phyloP scores from a whole-genome alignment of 1,139 yeast species.

The Geotrichum fermentans region DNA sequence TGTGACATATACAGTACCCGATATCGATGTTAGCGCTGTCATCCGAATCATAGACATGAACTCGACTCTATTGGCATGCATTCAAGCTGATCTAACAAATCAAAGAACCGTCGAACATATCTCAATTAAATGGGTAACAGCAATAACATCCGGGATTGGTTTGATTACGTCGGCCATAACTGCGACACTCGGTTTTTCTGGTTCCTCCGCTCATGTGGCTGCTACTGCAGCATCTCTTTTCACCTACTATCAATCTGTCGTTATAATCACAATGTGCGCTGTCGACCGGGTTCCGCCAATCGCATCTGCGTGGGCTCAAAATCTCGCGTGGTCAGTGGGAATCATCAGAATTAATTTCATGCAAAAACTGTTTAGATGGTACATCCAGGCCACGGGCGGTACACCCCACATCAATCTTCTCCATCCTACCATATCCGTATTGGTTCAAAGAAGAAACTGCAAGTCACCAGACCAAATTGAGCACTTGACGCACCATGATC shows the following conservation, averaged over 20 bases:
- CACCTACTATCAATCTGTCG: constrained; percentile 88
- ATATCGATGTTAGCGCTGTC: constrained; percentile 86
- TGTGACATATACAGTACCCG: constrained; percentile 86
- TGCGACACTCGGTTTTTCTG: constrained; percentile 84
- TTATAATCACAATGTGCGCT: constrained; percentile 92
- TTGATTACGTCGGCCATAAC: constrained; percentile 80
- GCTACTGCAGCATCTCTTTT: constrained; percentile 88
- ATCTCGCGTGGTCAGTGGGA: constrained; percentile 94
- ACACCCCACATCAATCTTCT: constrained; percentile 64
- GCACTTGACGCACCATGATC: constrained; percentile 7
- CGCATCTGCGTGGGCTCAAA: constrained; percentile 96
- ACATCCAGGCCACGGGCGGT: constrained; percentile 93
- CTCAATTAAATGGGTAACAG: constrained; percentile 97
- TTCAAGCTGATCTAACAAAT: constrained; percentile 76
- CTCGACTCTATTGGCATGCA: constrained; percentile 67
- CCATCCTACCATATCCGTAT: constrained; percentile 49
- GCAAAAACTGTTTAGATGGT: constrained; percentile 89
- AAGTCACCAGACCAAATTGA: constrained; percentile 6
- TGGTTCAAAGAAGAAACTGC: constrained; percentile 59
- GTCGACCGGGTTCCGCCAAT: constrained; percentile 92
- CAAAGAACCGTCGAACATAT: constrained; percentile 90
- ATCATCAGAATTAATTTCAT: constrained; percentile 69
- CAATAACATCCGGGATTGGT: constrained; percentile 87
- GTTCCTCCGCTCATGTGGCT: constrained; percentile 94
- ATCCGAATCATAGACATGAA: constrained; percentile 46